phyloP scores from a whole-genome alignment of 1,284 basidiomycete genomes.

The Mycosarcoma mackinlayi region DNA sequence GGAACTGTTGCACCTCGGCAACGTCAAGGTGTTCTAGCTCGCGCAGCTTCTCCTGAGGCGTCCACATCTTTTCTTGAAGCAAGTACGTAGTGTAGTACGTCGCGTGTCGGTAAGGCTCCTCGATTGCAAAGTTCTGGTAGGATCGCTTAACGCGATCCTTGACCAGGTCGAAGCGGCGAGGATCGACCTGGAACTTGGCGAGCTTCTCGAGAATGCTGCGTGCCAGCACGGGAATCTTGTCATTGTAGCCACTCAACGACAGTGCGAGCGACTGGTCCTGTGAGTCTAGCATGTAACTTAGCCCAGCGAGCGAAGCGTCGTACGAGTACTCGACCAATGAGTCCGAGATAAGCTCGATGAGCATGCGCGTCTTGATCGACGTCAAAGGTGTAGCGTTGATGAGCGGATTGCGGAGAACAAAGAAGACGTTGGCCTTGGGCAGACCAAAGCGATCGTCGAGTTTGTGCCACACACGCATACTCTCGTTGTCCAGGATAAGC shows the following conservation, averaged over 20 bases:
- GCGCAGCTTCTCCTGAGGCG: slow-evolving; percentile 80
- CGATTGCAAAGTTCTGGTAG: slow-evolving; percentile 81
- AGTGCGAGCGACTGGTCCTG: slow-evolving; percentile 79
- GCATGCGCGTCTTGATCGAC: slow-evolving; percentile 74
- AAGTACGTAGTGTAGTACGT: slow-evolving; percentile 82
- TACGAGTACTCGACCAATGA: slow-evolving; percentile 90
- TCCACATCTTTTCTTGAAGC: slow-evolving; percentile 80
- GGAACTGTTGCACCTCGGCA: slow-evolving; percentile 80
- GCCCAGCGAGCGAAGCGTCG: slow-evolving; percentile 89
- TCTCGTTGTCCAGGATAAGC: slow-evolving; percentile 56
- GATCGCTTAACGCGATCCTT: slow-evolving; percentile 78
- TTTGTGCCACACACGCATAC: slow-evolving; percentile 67
- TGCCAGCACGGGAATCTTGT: slow-evolving; percentile 85
- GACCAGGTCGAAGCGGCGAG: slow-evolving; percentile 81
- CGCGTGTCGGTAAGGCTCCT: slow-evolving; percentile 83
- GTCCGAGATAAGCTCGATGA: slow-evolving; percentile 87
- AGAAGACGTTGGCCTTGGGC: slow-evolving; percentile 67
- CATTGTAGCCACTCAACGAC: slow-evolving; percentile 87
- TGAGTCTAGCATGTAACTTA: slow-evolving; percentile 80
- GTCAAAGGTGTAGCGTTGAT: slow-evolving; percentile 67
- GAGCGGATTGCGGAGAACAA: slow-evolving; percentile 64
- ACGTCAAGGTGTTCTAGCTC: slow-evolving; percentile 80
- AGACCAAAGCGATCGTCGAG: slow-evolving; percentile 67
- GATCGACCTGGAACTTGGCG: slow-evolving; percentile 77
- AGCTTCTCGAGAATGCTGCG: slow-evolving; percentile 81